Conservation (phyloP, 164 flowering plant genomes). For the Chimonanthus salicifolius region DNA sequence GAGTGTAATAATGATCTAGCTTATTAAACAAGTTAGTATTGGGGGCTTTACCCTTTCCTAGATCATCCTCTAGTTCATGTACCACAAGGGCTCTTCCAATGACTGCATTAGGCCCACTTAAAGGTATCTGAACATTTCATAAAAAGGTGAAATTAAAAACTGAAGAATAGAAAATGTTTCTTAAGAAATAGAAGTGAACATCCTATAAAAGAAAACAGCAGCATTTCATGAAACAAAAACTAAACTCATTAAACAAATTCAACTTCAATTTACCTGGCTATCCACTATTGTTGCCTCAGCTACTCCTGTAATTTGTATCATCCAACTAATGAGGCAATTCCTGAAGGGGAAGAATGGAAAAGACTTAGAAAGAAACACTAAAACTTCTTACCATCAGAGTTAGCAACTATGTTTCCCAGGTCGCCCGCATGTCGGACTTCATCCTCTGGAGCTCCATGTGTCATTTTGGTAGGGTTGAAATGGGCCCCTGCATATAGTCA, state of each 20-base stretch:
- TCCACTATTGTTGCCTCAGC: conserved; percentile 92
- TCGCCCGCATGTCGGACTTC: conserved; percentile 97
- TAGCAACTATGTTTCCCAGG: conserved; percentile 99
- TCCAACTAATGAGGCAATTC: neutral
- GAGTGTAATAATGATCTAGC: neutral
- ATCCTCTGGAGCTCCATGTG: conserved; percentile 95
- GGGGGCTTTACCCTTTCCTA: conserved; percentile 77
- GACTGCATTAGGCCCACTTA: conserved; percentile 73
- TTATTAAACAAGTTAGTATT: conserved; percentile 2
- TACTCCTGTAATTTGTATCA: conserved; percentile 50
- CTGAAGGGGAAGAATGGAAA: neutral
- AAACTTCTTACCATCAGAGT: conserved; percentile 62
- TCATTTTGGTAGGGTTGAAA: conserved; percentile 73
- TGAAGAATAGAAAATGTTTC: neutral
- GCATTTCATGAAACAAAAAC: neutral
- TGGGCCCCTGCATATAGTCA: conserved; percentile 52
- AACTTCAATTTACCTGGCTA: conserved; percentile 46
- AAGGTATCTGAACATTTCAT: conserved; percentile 58
- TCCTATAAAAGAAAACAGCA: neutral
- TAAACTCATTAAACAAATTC: neutral
- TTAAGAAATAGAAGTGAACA: conserved; percentile 1
- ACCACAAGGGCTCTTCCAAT: conserved; percentile 92
- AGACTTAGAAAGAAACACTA: neutral
- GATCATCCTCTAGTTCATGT: conserved; percentile 95
- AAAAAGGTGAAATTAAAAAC: neutral